Percentiles rank a stretch among this genome's conserved stretches.
Evolutionary conservation across 2,329 filamentous ascomycete genomes (phyloP).

Genomic region (Pestalotiopsis sp.): DNA sequence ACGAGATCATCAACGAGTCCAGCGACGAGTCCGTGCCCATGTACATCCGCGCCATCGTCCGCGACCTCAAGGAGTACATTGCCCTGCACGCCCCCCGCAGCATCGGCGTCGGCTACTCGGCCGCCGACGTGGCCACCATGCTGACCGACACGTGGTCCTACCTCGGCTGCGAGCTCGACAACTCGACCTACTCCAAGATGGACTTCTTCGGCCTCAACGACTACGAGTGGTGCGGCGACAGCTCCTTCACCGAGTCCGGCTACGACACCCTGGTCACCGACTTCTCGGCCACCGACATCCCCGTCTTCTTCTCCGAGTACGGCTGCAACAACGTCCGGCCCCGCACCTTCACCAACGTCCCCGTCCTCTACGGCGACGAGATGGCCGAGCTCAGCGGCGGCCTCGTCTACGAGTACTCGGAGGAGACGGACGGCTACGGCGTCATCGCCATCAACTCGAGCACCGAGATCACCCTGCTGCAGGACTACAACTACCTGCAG

Average conservation of each 20-base stretch:
- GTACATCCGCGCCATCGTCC: constrained; percentile 69
- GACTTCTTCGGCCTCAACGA: constrained; percentile 67
- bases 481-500: constrained; percentile 8
- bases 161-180: constrained; percentile 60
- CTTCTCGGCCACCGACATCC: constrained; percentile 64
- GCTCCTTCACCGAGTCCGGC: constrained; percentile 58
- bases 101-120: constrained; percentile 76
- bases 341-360: constrained; percentile 72
- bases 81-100: constrained; percentile 62
- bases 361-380: constrained; percentile 61
- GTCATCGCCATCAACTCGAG: constrained; percentile 61
- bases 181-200: constrained; percentile 65
- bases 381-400: constrained; percentile 67
- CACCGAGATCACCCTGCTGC: constrained; percentile 32
- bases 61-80: constrained; percentile 77
- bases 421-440: constrained; percentile 64
- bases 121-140: constrained; percentile 70
- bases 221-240: constrained; percentile 68
- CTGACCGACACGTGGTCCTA: constrained; percentile 73
- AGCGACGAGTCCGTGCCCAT: constrained; percentile 41
- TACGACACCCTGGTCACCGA: constrained; percentile 61
- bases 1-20: constrained; percentile 70
- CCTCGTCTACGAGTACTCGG: constrained; percentile 74
- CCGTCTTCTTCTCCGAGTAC: constrained; percentile 76
- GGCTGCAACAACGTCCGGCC: constrained; percentile 70